A percentile compares a stretch with the other conserved stretches of the same genome.
Conservation (phyloP, 768 basidiomycete genomes). For the Neoboletus brunneissimus region DNA sequence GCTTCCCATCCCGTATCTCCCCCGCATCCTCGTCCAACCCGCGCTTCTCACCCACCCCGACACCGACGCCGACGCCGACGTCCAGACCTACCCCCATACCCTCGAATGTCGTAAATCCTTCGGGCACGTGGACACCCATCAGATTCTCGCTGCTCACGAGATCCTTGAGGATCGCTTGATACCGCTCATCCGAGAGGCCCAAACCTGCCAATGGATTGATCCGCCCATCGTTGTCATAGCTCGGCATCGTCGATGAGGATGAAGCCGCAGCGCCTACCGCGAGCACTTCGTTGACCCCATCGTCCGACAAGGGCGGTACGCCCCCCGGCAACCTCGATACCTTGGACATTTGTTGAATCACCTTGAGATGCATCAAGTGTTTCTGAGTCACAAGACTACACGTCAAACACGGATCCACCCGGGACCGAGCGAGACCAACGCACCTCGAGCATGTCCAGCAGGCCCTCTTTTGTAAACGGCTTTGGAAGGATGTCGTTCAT, state of each 20-base stretch:
- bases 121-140: slow-evolving; percentile 38
- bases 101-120: slow-evolving; percentile 23
- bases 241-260: slow-evolving; percentile 29
- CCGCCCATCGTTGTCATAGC: slow-evolving; percentile 42
- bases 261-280: slow-evolving; percentile 35
- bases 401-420: not conserved
- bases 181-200: slow-evolving; percentile 89
- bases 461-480: slow-evolving; percentile 92
- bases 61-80: slow-evolving; percentile 21
- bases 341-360: slow-evolving; percentile 72
- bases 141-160: slow-evolving; percentile 66
- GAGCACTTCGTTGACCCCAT: slow-evolving; percentile 53
- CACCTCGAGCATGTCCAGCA: slow-evolving; percentile 91
- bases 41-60: slow-evolving; percentile 36
- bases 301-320: slow-evolving; percentile 57
- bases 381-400: slow-evolving; percentile 43
- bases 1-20: slow-evolving; percentile 45
- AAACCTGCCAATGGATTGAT: slow-evolving; percentile 85
- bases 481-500: slow-evolving; percentile 98
- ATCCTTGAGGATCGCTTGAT: slow-evolving; percentile 71
- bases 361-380: slow-evolving; percentile 84
- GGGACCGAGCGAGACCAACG: not conserved
- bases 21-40: slow-evolving; percentile 38
- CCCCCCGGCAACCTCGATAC: slow-evolving; percentile 61
- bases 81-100: slow-evolving; percentile 12